phyloP scores from a whole-genome alignment of 345 rosid species.

The Excoecaria cochinchinensis region DNA sequence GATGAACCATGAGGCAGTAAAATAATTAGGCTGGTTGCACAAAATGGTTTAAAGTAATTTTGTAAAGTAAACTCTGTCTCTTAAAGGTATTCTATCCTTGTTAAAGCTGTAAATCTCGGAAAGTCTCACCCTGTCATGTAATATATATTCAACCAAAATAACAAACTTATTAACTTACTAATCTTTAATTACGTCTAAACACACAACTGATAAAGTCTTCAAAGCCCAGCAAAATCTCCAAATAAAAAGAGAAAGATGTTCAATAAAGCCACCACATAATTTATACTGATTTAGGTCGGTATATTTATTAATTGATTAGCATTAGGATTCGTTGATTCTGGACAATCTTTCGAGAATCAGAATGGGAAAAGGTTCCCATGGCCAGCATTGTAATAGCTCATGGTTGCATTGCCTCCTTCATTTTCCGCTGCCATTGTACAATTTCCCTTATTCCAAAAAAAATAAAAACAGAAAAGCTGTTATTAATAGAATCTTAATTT shows the following conservation, averaged over 20 bases:
- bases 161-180: neutral
- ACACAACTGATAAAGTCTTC: neutral
- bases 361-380: slow-evolving; percentile 1
- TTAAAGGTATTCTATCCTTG: slow-evolving; percentile 15
- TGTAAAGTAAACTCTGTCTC: slow-evolving; percentile 23
- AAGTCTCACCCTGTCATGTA: neutral
- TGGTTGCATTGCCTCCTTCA: neutral
- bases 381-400: neutral
- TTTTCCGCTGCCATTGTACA: neutral
- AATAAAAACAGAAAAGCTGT: too few relatives aligned
- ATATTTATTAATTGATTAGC: too few relatives aligned
- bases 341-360: slow-evolving; percentile 13
- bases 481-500: too few relatives aligned
- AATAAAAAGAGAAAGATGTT: neutral
- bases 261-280: neutral
- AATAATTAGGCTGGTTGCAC: too few relatives aligned
- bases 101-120: slow-evolving; percentile 20
- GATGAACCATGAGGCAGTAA: too few relatives aligned
- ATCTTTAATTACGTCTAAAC: neutral
- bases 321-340: slow-evolving; percentile 9
- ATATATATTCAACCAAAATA: neutral
- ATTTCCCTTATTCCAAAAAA: neutral
- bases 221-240: neutral
- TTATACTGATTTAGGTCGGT: neutral
- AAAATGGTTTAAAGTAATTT: neutral